A percentile compares a stretch with the other conserved stretches of the same genome.
These are phyloP conservation scores for Dalbergia cochinchinensis DNA, from an alignment of 306 rosid genomes.

Conservation along the genomic window DNA sequence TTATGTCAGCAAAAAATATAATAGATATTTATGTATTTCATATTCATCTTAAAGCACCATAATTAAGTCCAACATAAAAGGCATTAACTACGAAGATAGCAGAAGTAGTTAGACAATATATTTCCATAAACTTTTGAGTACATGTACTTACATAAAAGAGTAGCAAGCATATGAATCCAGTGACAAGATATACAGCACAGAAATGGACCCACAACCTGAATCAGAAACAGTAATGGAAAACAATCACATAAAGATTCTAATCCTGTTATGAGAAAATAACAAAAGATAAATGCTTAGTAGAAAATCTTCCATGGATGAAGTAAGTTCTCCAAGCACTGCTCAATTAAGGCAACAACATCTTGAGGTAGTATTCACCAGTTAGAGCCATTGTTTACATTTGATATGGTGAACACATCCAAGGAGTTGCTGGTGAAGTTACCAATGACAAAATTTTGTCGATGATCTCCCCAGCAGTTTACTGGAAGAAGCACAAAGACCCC, in stretches of 20 bases:
- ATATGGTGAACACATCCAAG: slow-evolving; percentile 56
- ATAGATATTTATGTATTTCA: neutral
- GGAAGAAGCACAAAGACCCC: slow-evolving; percentile 91
- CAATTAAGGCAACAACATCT: slow-evolving; percentile 32
- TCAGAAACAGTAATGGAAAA: slow-evolving; percentile 14
- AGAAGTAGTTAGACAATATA: slow-evolving; percentile 25
- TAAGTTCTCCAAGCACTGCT: slow-evolving; percentile 31
- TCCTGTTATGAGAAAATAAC: neutral
- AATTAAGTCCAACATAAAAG: slow-evolving; percentile 27
- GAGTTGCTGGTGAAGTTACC: slow-evolving; percentile 41
- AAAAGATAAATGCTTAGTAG: slow-evolving; percentile 20
- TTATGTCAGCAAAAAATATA: neutral
- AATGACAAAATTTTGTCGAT: slow-evolving; percentile 47
- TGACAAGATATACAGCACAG: slow-evolving; percentile 82
- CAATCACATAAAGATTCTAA: slow-evolving; percentile 16
- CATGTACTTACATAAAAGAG: slow-evolving; percentile 78
- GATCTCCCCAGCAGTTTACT: slow-evolving; percentile 81
- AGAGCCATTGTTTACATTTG: slow-evolving; percentile 54
- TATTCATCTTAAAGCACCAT: slow-evolving; percentile 11
- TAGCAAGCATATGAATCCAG: slow-evolving; percentile 73
- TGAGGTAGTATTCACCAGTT: slow-evolving; percentile 49
- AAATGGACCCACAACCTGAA: slow-evolving; percentile 96
- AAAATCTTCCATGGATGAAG: neutral
- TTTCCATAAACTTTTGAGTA: slow-evolving; percentile 32
- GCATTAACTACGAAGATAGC: slow-evolving; percentile 24